Evolutionary conservation across 306 rosid species (phyloP), one percentile per base, ranked within the genome.

Genomic region (Castanospermum australe): DNA sequence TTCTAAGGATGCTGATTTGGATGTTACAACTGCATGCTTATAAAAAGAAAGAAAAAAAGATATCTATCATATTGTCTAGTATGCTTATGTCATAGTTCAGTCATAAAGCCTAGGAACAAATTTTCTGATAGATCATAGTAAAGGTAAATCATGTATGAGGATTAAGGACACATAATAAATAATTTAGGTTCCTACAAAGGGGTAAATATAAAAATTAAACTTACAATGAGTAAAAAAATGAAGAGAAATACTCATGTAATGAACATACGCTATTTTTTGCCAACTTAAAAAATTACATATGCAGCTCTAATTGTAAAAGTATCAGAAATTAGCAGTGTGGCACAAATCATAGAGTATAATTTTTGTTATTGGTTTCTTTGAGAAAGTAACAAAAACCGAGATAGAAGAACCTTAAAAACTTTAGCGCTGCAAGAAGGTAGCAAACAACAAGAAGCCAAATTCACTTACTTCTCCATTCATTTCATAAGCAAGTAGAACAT

Each of bases 401-500:
- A 54, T 28, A 55, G 21, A 71, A 71, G 64, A 76, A 65, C 30
- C 20, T n/a, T 41, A 12, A 36, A 67, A 39, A 54, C 30, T 67
- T 42, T 42, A 55, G 35, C 44, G 51, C 55, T 50, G 69, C 33
- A 28, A 78, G 48, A 44, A 76, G 52, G 63, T 75, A 56, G 80
- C 8, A 28, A 50, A 66, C 52, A 47, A 62, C 33, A 50, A 63
- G 56, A 35, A 76, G 38, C n/a, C 33, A 80, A 62, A 50, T 32
- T 7, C 51, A 88, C 88, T 84, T 79, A 95, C 99, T 79, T 92
- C 91, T 68, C 98, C 99, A 67, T 95, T 95, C 99, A 95, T 95
- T 91, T 95, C 99, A 70, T 92, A 95, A 76, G 97, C 98, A 81
- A 95, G 94, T 36, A 95, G 85, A 83, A 92, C 99, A 85, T 92